A percentile compares a stretch with the other conserved stretches of the same genome.
Evolutionary conservation across 305 asterid species (phyloP).

Genomic region (Vinca major): DNA sequence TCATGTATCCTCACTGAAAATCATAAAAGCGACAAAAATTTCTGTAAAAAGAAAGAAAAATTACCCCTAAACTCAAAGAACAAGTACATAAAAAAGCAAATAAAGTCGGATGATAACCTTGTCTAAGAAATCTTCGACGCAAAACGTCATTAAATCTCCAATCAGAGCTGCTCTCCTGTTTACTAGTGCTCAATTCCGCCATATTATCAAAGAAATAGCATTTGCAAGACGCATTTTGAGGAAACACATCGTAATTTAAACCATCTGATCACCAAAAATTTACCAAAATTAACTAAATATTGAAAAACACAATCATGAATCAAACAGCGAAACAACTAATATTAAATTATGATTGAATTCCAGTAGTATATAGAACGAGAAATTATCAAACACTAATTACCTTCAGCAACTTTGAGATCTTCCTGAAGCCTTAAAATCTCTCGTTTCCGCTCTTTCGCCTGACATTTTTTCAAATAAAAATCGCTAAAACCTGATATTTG

Average conservation of each 20-base stretch:
- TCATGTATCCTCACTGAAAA: constrained; percentile 63
- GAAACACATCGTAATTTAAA: constrained; percentile 60
- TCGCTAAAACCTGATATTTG: neutral
- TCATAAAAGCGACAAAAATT: constrained; percentile 11
- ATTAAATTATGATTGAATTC: neutral
- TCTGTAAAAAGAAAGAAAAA: constrained; percentile 6
- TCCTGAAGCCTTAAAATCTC: constrained; percentile 72
- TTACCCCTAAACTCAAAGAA: constrained; percentile 8
- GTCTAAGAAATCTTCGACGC: constrained; percentile 86
- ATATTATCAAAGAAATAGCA: constrained; percentile 83
- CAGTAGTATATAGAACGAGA: neutral
- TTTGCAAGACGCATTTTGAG: constrained; percentile 62
- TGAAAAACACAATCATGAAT: neutral
- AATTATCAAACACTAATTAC: constrained; percentile 20
- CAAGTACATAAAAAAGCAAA: constrained; percentile 5
- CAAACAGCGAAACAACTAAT: neutral
- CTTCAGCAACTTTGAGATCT: constrained; percentile 76
- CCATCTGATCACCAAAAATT: constrained; percentile 44
- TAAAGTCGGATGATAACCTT: constrained; percentile 37
- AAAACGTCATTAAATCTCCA: constrained; percentile 53
- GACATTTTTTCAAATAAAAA: neutral
- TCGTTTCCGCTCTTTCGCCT: constrained; percentile 79
- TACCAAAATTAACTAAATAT: neutral
- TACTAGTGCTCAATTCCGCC: constrained; percentile 43
- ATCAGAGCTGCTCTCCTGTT: constrained; percentile 25